Percentiles rank a stretch among this genome's conserved stretches.
These are phyloP conservation scores for Magnolia sinica DNA, from an alignment of 164 flowering plant species.

Conservation along the genomic window DNA sequence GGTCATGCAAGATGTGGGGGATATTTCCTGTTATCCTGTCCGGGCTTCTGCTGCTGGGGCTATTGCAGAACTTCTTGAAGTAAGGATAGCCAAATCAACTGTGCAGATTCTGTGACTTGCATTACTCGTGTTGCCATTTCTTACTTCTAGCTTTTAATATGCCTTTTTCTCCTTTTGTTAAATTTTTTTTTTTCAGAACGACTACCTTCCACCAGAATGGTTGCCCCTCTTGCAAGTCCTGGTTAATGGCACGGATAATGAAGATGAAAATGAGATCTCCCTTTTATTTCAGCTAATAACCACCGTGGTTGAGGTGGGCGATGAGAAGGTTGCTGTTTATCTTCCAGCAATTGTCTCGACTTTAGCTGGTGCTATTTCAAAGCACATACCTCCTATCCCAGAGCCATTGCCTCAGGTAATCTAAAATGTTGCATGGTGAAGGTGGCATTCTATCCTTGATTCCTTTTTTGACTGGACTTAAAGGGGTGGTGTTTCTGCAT, in stretches of 20 bases:
- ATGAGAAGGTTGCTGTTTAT: constrained; percentile 50
- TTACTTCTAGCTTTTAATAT: not conserved
- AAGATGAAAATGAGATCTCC: constrained; percentile 49
- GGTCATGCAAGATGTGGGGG: constrained; percentile 43
- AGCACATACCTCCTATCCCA: constrained; percentile 42
- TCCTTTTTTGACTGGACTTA: too few species aligned
- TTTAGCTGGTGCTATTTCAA: constrained; percentile 38
- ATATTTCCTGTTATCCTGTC: constrained; percentile 66
- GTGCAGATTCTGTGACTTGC: not conserved
- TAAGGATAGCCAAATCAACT: constrained; percentile 14
- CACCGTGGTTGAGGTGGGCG: constrained; percentile 56
- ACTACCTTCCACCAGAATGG: constrained; percentile 78
- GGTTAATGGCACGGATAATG: constrained; percentile 38
- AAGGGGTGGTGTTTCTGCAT: too few species aligned
- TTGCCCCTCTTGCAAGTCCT: constrained; percentile 63
- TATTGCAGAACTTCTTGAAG: constrained; percentile 63
- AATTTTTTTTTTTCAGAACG: constrained; percentile 45
- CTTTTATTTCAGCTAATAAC: constrained; percentile 58
- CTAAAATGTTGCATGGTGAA: not conserved
- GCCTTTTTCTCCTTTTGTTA: not conserved
- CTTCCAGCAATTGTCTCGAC: constrained; percentile 48
- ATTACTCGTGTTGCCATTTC: constrained; percentile 1
- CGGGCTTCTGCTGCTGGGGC: constrained; percentile 81
- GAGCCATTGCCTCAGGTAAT: constrained; percentile 78
- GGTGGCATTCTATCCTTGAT: too few species aligned